phyloP scores from a whole-genome alignment of 805 yeast species.

The Millerozyma acaciae region DNA sequence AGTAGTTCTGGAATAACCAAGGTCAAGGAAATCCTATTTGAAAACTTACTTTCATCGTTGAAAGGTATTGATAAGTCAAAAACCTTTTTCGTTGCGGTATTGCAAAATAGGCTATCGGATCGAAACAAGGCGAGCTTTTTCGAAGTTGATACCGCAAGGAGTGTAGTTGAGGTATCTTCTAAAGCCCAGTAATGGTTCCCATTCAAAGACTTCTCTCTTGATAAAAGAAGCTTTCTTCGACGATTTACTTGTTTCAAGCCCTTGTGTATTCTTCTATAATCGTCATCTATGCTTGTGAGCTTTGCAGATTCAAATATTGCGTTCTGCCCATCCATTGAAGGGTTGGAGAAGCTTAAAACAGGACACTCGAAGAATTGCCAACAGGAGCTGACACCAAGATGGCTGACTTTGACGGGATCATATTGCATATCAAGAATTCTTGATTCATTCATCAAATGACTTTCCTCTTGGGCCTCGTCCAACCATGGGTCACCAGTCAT shows the following conservation, averaged over 20 bases:
- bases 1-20: slow-evolving; percentile 32
- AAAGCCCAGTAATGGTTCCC: slow-evolving; percentile 8
- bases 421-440: slow-evolving; percentile 31
- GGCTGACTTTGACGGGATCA: slow-evolving; percentile 39
- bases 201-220: slow-evolving; percentile 11
- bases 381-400: slow-evolving; percentile 28
- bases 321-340: slow-evolving; percentile 2
- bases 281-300: slow-evolving; percentile 28
- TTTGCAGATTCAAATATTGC: slow-evolving; percentile 12
- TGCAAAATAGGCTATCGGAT: slow-evolving; percentile 44
- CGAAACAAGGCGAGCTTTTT: slow-evolving; percentile 42
- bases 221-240: not conserved
- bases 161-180: slow-evolving; percentile 3
- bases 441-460: slow-evolving; percentile 39
- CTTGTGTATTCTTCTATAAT: slow-evolving; percentile 29
- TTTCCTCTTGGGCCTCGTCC: slow-evolving; percentile 24
- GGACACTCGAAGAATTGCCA: slow-evolving; percentile 35
- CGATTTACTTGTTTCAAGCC: slow-evolving; percentile 10
- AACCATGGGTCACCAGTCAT: slow-evolving; percentile 44
- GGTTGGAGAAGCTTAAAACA: slow-evolving; percentile 11
- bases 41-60: slow-evolving; percentile 31
- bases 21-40: slow-evolving; percentile 35
- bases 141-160: slow-evolving; percentile 41
- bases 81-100: slow-evolving; percentile 41
- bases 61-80: slow-evolving; percentile 36